phyloP scores from a whole-genome alignment of 768 basidiomycete species.

The Suillus decipiens region DNA sequence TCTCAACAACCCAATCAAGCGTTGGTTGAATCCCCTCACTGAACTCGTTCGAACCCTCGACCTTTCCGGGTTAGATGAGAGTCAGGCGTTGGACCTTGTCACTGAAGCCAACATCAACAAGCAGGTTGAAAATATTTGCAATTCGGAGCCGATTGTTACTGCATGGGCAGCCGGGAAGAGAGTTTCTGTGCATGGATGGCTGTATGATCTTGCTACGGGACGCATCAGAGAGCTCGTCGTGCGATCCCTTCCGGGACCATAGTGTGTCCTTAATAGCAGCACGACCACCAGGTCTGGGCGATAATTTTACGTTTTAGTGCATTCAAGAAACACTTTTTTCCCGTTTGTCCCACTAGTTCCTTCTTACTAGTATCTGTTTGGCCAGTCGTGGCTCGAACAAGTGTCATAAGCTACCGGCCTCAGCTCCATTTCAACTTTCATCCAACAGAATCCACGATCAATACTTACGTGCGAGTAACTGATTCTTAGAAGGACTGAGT shows the following conservation, averaged over 20 bases:
- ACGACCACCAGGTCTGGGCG: neutral
- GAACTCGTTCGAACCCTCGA: slow-evolving; percentile 45
- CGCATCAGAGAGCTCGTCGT: slow-evolving; percentile 55
- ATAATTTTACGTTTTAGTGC: neutral
- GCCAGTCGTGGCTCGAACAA: too few species aligned
- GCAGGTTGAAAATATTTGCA: slow-evolving; percentile 54
- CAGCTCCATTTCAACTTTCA: too few species aligned
- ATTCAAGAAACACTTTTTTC: too few species aligned
- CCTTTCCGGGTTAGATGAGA: slow-evolving; percentile 37
- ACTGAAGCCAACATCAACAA: slow-evolving; percentile 62
- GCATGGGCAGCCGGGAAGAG: slow-evolving; percentile 43
- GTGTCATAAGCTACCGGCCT: too few species aligned
- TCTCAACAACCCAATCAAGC: slow-evolving; percentile 52
- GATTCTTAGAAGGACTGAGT: too few species aligned
- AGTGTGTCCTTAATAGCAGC: neutral
- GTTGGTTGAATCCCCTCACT: slow-evolving; percentile 74
- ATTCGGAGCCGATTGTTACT: slow-evolving; percentile 43
- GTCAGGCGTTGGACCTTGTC: slow-evolving; percentile 44
- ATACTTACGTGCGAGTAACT: too few species aligned
- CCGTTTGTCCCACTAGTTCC: too few species aligned
- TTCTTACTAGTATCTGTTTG: too few species aligned
- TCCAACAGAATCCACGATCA: too few species aligned
- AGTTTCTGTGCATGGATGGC: slow-evolving; percentile 74
- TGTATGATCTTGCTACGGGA: slow-evolving; percentile 66
- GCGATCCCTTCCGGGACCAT: neutral